These are phyloP conservation scores for Aristolochia fimbriata DNA, from an alignment of 164 flowering plant species.

Conservation along the genomic window DNA sequence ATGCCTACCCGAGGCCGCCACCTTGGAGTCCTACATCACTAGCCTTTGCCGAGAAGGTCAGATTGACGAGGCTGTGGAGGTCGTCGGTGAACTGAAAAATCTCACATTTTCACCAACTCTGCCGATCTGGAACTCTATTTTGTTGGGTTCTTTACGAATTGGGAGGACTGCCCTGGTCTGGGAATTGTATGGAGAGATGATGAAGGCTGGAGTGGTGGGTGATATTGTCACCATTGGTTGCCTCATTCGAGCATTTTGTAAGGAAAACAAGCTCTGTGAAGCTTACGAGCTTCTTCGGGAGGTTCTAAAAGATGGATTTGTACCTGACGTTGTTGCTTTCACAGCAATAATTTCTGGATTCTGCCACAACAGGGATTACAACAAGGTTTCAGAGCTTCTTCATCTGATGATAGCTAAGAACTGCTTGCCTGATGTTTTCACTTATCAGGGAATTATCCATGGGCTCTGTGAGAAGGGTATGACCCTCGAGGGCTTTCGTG, in stretches of 20 bases:
- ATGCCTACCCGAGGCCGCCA: slow-evolving; percentile 25
- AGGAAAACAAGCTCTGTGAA: slow-evolving; percentile 23
- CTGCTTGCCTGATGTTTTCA: slow-evolving; percentile 31
- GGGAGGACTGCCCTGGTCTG: slow-evolving; percentile 46
- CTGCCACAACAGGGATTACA: slow-evolving; percentile 19
- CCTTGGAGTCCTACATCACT: slow-evolving; percentile 28
- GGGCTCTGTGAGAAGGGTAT: slow-evolving; percentile 36
- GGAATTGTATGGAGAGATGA: slow-evolving; percentile 43
- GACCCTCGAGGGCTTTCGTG: slow-evolving; percentile 29
- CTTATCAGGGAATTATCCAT: slow-evolving; percentile 46
- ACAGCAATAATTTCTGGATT: slow-evolving; percentile 39
- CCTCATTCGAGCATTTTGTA: slow-evolving; percentile 47
- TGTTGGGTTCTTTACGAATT: slow-evolving; percentile 25
- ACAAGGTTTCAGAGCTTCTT: slow-evolving; percentile 38
- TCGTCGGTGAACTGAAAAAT: slow-evolving; percentile 18
- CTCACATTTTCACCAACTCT: slow-evolving; percentile 19
- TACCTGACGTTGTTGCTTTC: slow-evolving; percentile 33
- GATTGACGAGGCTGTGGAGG: slow-evolving; percentile 31
- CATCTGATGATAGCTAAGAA: slow-evolving; percentile 55
- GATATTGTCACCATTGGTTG: slow-evolving; percentile 39
- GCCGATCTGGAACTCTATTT: slow-evolving; percentile 39
- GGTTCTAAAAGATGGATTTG: slow-evolving; percentile 33
- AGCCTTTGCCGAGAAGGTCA: slow-evolving; percentile 38
- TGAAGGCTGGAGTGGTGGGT: slow-evolving; percentile 26
- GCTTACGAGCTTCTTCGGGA: slow-evolving; percentile 49